Base-by-base conservation (phyloP, 768 basidiomycete species). In the Mycena albidolilacea region DNA sequence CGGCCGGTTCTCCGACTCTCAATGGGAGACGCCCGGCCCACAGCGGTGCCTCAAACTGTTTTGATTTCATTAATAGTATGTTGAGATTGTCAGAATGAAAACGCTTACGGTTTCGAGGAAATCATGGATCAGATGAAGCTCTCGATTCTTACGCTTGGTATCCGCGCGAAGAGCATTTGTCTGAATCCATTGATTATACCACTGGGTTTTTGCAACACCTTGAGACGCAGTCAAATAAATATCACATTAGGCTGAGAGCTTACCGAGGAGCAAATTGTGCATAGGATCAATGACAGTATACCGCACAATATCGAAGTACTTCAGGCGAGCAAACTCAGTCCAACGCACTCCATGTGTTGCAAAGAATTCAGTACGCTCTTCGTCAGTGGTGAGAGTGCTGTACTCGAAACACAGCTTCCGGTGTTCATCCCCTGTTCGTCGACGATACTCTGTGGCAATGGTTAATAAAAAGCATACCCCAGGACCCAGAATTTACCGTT, bases 1-100 rank as follows among this genome's bases (percentile, higher is more conserved):
- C 79, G 21, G 46, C 46, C 76, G 79, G 77, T 43, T 77, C 74
- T 5, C 79, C 79, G 17, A 80, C 77, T 6, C 75, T 60, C 5
- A 52, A 35, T 10, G 79, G 78, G 0, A 79, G 55, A 1, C 70
- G 70, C 0, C 71, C 77, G 2, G 77, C 71, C 78, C 78, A 79
- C 3, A 50, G 19, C 0, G 79, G 78, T 4, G 58, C 14, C 11
- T 59, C 58, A 21, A 59, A 59, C 58, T 59, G 19, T 7, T 37
- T n/a, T 6, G n/a, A 52, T 52, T 43, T 43, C 41, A 43, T 43
- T 7, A 43, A 43, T 14, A 52, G 21, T 21, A 14, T 1, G 3
- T 21, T 21, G n/a, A 8, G 21, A 21, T 21, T n/a, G n/a, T 21
- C 10, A 8, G 37, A 58, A 14, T 7, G 35, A 58, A 19, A 35